Base-by-base conservation (phyloP, 1,284 basidiomycete species). In the Sphaerobolus stellatus region DNA sequence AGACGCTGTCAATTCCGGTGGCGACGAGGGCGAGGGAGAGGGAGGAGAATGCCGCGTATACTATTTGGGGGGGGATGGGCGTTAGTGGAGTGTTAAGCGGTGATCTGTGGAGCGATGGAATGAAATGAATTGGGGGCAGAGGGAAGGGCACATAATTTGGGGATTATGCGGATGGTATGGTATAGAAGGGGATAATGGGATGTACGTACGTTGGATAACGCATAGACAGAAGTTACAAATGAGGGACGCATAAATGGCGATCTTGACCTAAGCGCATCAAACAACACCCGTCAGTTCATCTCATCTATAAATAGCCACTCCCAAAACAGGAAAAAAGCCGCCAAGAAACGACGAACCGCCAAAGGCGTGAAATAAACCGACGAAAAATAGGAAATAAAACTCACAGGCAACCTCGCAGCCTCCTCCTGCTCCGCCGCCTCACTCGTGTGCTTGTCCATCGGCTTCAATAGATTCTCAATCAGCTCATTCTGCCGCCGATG, bases 401-500 rank as follows among this genome's bases (percentile, higher is more conserved):
- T 59, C 65, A 90, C 90, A 11, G 86, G 78, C 48, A 89, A 63
- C 31, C 86, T 82, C 33, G 79, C 75, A 25, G 77, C 75, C 41
- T 87, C 81, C 64, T 87, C 83, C 27, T 84, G 81, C 20, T 77
- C 74, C 60, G 77, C 78, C 25, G 89, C 88, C 57, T 92, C 88
- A 57, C 81, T 78, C 0, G 88, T 90, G 65, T 95, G 90, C 40
- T 86, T 83, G 48, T 91, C 87, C 83, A 96, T 90, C 1, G 93
- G 83, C 71, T 97, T 98, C 52, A 98, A 81, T 56, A 98, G 73
- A 20, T 82, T 81, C 31, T 75, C 70, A 60, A 98, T 98, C 60
- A 96, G 87, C 81, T 83, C 75, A 75, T 98, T 98, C 71, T 98
- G 95, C 48, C 75, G 82, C 49, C 80, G 71, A 62, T 98, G 93